Evolutionary conservation across 1,284 basidiomycete genomes (phyloP).

Genomic region (Trametes sp.): DNA sequence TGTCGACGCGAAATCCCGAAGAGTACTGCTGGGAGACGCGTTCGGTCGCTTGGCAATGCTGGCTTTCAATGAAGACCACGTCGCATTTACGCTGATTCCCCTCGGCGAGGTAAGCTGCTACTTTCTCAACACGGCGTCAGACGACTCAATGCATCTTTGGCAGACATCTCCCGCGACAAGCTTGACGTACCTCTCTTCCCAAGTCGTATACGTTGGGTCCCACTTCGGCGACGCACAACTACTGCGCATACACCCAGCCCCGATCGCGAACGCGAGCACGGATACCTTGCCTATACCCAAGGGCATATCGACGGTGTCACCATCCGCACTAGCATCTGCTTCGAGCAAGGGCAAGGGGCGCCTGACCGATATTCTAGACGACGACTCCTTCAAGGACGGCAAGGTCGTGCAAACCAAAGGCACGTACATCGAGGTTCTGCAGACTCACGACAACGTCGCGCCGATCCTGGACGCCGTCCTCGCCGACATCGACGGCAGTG

Average conservation of each 20-base stretch:
- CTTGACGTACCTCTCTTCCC: constrained; percentile 79
- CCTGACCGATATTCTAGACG: constrained; percentile 27
- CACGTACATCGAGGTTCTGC: constrained; percentile 63
- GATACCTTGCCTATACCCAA: constrained; percentile 60
- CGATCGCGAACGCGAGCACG: constrained; percentile 49
- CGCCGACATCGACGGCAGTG: constrained; percentile 78
- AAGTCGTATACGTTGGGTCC: constrained; percentile 84
- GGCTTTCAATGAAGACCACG: constrained; percentile 58
- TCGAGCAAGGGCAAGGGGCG: constrained; percentile 33
- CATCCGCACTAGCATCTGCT: constrained; percentile 32
- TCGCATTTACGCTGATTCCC: constrained; percentile 66
- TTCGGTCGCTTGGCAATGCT: constrained; percentile 78
- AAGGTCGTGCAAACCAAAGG: constrained; percentile 58
- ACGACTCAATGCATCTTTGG: not conserved
- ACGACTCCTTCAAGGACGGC: constrained; percentile 44
- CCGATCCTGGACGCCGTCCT: constrained; percentile 88
- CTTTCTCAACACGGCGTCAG: not conserved
- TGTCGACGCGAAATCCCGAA: constrained; percentile 51
- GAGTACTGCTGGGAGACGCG: constrained; percentile 79
- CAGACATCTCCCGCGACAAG: constrained; percentile 82
- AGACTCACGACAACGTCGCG: constrained; percentile 82
- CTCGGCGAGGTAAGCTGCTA: constrained; percentile 72
- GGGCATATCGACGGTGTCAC: constrained; percentile 51
- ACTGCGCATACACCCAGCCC: constrained; percentile 61
- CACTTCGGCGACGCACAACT: constrained; percentile 86